These are phyloP conservation scores for Glebionis coronaria DNA, from an alignment of 129 eudicot species.

Conservation along the genomic window DNA sequence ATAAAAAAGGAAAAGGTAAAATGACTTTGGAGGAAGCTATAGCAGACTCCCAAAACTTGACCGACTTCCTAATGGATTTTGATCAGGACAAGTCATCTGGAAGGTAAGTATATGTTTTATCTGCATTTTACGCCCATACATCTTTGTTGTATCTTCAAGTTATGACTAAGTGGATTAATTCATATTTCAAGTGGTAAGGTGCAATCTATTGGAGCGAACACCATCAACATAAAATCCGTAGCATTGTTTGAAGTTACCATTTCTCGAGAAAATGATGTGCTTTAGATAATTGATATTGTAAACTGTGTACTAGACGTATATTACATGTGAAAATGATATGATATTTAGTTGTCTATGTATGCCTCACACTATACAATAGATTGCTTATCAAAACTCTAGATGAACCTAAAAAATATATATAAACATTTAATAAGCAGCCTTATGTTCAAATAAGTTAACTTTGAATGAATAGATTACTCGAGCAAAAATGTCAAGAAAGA, in stretches of 20 bases:
- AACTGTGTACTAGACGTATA: not conserved
- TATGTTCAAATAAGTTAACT: no score
- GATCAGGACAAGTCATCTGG: conserved; percentile 61
- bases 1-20: conserved; percentile 54
- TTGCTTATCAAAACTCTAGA: no score
- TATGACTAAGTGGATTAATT: conserved; percentile 16
- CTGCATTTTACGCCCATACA: conserved; percentile 3
- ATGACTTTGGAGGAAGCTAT: conserved; percentile 85
- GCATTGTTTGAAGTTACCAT: conserved; percentile 12
- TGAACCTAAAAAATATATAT: no score
- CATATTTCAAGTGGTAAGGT: conserved; percentile 12
- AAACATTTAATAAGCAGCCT: no score
- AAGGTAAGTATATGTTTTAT: conserved; percentile 13
- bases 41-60: conserved; percentile 87
- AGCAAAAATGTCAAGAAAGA: no score
- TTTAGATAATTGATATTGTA: not conserved
- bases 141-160: conserved; percentile 16
- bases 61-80: conserved; percentile 92
- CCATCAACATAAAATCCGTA: conserved; percentile 13
- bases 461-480: no score
- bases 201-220: conserved; percentile 10
- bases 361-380: no score
- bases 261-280: conserved; percentile 9
- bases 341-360: conserved; percentile 1
- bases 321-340: no score